phyloP scores from a whole-genome alignment of 495 filamentous ascomycete genomes.

The Xylaria flabelliformis region DNA sequence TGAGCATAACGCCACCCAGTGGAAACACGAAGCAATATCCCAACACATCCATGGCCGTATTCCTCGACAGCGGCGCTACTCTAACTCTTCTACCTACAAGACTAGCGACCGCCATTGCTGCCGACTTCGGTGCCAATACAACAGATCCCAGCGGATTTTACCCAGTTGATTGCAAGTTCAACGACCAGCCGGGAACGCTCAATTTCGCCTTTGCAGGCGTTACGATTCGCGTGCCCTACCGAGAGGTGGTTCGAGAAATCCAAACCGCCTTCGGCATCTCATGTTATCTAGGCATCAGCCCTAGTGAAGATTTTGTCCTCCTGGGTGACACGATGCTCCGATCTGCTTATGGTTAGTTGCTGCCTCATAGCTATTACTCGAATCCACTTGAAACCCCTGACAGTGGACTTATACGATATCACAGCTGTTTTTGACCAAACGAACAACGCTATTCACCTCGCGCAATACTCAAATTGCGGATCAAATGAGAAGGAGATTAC shows the following conservation, averaged over 20 bases:
- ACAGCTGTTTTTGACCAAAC: constrained; percentile 57
- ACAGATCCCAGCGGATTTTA: constrained; percentile 61
- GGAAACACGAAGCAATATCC: constrained; percentile 52
- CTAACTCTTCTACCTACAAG: constrained; percentile 83
- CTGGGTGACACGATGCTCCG: constrained; percentile 94
- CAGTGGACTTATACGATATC: neutral
- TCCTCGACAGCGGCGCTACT: constrained; percentile 89
- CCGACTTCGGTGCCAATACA: constrained; percentile 66
- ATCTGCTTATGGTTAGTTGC: constrained; percentile 72
- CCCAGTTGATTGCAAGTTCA: constrained; percentile 74
- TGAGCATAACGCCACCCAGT: constrained; percentile 58
- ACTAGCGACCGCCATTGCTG: constrained; percentile 66
- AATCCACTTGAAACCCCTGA: neutral
- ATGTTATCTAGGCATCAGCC: constrained; percentile 79
- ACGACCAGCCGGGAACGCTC: constrained; percentile 66
- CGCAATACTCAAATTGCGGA: constrained; percentile 56
- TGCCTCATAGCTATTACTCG: neutral
- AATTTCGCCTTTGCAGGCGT: constrained; percentile 78
- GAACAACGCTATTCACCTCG: constrained; percentile 50
- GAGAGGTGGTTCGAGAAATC: constrained; percentile 57
- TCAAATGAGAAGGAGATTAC: constrained; percentile 41
- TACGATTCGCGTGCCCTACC: constrained; percentile 67
- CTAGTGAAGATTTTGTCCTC: constrained; percentile 67
- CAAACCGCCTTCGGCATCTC: constrained; percentile 56
- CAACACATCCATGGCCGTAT: constrained; percentile 64